Percentiles rank a stretch among this genome's conserved stretches.
These are phyloP conservation scores for Arachnopeziza araneosa DNA, from an alignment of 2,329 filamentous ascomycete species.

Conservation along the genomic window DNA sequence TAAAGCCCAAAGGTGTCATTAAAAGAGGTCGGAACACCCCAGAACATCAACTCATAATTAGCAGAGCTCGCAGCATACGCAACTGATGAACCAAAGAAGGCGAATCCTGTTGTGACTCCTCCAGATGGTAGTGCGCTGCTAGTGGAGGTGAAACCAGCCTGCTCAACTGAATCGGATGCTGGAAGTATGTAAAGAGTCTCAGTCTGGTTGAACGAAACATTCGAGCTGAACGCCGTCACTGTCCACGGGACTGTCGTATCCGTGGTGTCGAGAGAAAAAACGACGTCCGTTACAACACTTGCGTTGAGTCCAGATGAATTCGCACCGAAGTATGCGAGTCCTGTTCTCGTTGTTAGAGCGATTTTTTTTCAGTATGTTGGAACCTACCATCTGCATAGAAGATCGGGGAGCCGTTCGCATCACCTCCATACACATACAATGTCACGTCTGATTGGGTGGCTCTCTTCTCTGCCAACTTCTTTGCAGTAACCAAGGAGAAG, in stretches of 20 bases:
- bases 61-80: constrained; percentile 25
- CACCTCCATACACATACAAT: constrained; percentile 30
- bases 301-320: constrained; percentile 13
- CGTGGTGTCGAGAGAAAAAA: constrained; percentile 22
- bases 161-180: constrained; percentile 16
- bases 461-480: background rate
- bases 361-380: background rate
- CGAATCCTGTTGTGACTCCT: constrained; percentile 26
- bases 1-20: constrained; percentile 21
- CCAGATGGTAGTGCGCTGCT: constrained; percentile 17
- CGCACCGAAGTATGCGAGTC: constrained; percentile 31
- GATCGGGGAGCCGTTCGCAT: constrained; percentile 26
- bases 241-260: constrained; percentile 21
- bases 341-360: constrained; percentile 12
- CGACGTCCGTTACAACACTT: constrained; percentile 27
- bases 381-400: constrained; percentile 32
- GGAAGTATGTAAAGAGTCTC: constrained; percentile 24
- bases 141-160: constrained; percentile 27
- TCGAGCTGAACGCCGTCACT: constrained; percentile 21
- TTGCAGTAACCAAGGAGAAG: background rate
- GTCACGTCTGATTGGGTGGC: constrained; percentile 3
- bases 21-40: constrained; percentile 19
- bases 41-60: constrained; percentile 23
- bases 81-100: constrained; percentile 29
- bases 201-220: constrained; percentile 16